These are phyloP conservation scores for Arthrocladium fulminans DNA, from an alignment of 2,329 filamentous ascomycete genomes.

Conservation along the genomic window DNA sequence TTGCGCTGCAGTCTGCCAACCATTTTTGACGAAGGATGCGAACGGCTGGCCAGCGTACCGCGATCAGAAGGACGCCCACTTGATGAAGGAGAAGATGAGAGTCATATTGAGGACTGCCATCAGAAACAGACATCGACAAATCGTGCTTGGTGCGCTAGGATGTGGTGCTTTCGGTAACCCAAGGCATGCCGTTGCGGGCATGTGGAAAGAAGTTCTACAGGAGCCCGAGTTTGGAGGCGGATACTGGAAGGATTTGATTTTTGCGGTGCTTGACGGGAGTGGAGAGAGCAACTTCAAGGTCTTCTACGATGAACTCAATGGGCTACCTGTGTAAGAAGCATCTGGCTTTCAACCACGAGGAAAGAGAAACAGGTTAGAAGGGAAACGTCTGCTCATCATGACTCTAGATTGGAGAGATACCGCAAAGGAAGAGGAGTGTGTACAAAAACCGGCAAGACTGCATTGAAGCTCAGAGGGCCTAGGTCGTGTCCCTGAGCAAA, in stretches of 20 bases:
- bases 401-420: too few species aligned
- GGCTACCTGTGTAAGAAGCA: not conserved
- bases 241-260: slow-evolving; percentile 57
- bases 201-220: slow-evolving; percentile 53
- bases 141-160: slow-evolving; percentile 61
- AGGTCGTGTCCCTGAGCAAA: too few species aligned
- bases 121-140: slow-evolving; percentile 44
- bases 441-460: too few species aligned
- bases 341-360: not conserved
- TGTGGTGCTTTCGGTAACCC: slow-evolving; percentile 62
- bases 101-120: slow-evolving; percentile 52
- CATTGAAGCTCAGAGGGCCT: too few species aligned
- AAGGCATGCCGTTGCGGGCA: slow-evolving; percentile 50
- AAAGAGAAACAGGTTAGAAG: not conserved
- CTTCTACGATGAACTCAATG: slow-evolving; percentile 13
- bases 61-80: slow-evolving; percentile 36
- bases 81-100: slow-evolving; percentile 57
- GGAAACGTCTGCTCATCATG: too few species aligned
- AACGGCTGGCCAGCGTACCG: slow-evolving; percentile 31
- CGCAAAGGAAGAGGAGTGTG: too few species aligned
- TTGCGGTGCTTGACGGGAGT: slow-evolving; percentile 47
- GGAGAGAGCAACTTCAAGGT: slow-evolving; percentile 21
- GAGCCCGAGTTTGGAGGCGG: slow-evolving; percentile 55
- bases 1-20: slow-evolving; percentile 47
- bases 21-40: slow-evolving; percentile 26